Conservation (phyloP, 257 asterid genomes). For the Lycium ferocissimum region DNA sequence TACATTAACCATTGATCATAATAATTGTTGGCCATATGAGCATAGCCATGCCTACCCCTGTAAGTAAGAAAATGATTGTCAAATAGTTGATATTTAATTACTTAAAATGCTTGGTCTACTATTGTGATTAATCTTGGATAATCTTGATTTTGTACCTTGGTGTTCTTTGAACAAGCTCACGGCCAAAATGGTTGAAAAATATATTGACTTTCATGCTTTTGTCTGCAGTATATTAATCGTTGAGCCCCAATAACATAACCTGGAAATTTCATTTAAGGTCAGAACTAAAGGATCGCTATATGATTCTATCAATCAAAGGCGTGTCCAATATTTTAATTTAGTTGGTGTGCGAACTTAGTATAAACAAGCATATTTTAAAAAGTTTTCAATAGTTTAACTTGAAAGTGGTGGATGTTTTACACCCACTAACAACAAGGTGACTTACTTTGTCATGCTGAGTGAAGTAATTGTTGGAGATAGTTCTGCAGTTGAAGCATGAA, state of each 20-base stretch:
- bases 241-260: conserved; percentile 82
- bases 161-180: conserved; percentile 67
- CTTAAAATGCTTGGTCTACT: background rate
- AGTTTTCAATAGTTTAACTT: background rate
- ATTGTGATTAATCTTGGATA: background rate
- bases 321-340: background rate
- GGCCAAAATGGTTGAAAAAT: conserved; percentile 76
- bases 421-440: background rate
- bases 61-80: background rate
- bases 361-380: background rate
- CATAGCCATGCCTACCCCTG: conserved; percentile 76
- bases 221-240: conserved; percentile 59
- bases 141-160: conserved; percentile 56
- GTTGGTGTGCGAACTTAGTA: background rate
- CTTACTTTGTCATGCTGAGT: conserved; percentile 72
- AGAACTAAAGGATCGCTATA: background rate
- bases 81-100: background rate
- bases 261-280: conserved; percentile 25
- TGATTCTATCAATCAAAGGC: background rate
- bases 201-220: conserved; percentile 67
- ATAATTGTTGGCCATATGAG: conserved; percentile 45
- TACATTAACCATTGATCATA: conserved; percentile 36
- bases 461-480: conserved; percentile 68
- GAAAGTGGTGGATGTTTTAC: background rate
- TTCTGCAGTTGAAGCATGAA: conserved; percentile 57